These are phyloP conservation scores for Aspergillus novoparasiticus DNA, from an alignment of 2,329 filamentous ascomycete species.

Conservation along the genomic window DNA sequence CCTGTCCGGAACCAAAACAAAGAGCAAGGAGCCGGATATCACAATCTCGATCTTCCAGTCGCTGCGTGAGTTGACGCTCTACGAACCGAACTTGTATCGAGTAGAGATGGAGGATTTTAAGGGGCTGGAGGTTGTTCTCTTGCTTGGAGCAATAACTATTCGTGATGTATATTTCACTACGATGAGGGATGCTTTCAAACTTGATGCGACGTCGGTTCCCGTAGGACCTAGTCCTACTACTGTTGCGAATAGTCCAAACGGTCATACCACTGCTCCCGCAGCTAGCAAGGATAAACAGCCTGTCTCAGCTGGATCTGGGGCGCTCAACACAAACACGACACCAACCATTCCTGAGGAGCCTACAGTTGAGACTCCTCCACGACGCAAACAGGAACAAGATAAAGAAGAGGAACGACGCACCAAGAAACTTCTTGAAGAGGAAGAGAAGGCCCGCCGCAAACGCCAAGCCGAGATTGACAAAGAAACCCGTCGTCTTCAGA, in stretches of 20 bases:
- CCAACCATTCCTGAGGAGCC: slow-evolving; percentile 13
- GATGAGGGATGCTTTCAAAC: slow-evolving; percentile 77
- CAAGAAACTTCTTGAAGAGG: slow-evolving; percentile 54
- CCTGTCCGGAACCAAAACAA: slow-evolving; percentile 63
- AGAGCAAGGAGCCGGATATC: slow-evolving; percentile 91
- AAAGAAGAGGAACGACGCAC: slow-evolving; percentile 56
- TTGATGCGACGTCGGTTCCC: slow-evolving; percentile 35
- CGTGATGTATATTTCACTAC: slow-evolving; percentile 65
- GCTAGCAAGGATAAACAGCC: neutral
- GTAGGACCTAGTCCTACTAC: slow-evolving; percentile 26
- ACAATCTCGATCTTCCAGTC: slow-evolving; percentile 84
- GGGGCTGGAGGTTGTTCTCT: slow-evolving; percentile 80
- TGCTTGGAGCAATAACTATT: slow-evolving; percentile 63
- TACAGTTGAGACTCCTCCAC: slow-evolving; percentile 15
- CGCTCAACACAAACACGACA: neutral
- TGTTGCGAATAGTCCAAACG: neutral
- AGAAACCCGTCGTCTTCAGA: slow-evolving; percentile 73
- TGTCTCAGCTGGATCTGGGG: slow-evolving; percentile 10
- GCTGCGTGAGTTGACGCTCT: slow-evolving; percentile 78
- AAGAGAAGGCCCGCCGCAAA: slow-evolving; percentile 54
- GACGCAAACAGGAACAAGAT: slow-evolving; percentile 43
- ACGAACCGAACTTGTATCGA: slow-evolving; percentile 87
- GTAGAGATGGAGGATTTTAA: slow-evolving; percentile 94
- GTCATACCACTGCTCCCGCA: neutral
- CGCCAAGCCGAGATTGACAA: slow-evolving; percentile 63